These are phyloP conservation scores for Cadophora sp. DNA, from an alignment of 2,329 filamentous ascomycete species.

Conservation along the genomic window DNA sequence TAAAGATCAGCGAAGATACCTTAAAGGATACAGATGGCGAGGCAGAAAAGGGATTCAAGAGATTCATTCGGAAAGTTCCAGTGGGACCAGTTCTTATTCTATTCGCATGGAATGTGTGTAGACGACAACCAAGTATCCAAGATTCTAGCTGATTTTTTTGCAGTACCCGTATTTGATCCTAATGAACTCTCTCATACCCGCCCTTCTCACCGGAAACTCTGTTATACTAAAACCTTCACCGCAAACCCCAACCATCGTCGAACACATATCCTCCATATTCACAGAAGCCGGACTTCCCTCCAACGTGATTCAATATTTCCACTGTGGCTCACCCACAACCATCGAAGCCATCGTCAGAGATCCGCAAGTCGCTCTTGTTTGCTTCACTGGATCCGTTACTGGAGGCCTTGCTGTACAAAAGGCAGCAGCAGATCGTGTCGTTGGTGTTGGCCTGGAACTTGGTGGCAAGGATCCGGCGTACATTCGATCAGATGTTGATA, in stretches of 20 bases:
- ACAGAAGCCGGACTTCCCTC: constrained; percentile 79
- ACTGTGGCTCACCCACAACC: constrained; percentile 78
- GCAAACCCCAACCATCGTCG: constrained; percentile 90
- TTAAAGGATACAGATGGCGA: constrained; percentile 84
- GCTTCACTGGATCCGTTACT: constrained; percentile 92
- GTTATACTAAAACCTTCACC: constrained; percentile 95
- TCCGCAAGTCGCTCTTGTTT: constrained; percentile 79
- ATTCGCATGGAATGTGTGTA: constrained; percentile 92
- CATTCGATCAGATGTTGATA: constrained; percentile 82
- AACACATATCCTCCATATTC: constrained; percentile 82
- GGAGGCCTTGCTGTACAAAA: constrained; percentile 86
- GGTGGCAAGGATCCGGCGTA: constrained; percentile 97
- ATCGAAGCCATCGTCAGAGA: constrained; percentile 82
- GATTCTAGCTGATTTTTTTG: constrained; percentile 25
- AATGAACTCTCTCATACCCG: constrained; percentile 90
- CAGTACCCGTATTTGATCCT: constrained; percentile 95
- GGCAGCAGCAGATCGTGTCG: constrained; percentile 82
- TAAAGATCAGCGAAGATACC: constrained; percentile 81
- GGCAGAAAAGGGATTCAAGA: constrained; percentile 84
- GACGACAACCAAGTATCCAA: constrained; percentile 32
- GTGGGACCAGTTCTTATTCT: constrained; percentile 88
- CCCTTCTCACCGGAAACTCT: constrained; percentile 87
- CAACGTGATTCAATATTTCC: constrained; percentile 90
- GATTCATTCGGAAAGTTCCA: constrained; percentile 87
- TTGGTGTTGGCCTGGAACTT: constrained; percentile 87